phyloP scores from a whole-genome alignment of 2,329 filamentous ascomycete species.

The Aspergillus fructus region DNA sequence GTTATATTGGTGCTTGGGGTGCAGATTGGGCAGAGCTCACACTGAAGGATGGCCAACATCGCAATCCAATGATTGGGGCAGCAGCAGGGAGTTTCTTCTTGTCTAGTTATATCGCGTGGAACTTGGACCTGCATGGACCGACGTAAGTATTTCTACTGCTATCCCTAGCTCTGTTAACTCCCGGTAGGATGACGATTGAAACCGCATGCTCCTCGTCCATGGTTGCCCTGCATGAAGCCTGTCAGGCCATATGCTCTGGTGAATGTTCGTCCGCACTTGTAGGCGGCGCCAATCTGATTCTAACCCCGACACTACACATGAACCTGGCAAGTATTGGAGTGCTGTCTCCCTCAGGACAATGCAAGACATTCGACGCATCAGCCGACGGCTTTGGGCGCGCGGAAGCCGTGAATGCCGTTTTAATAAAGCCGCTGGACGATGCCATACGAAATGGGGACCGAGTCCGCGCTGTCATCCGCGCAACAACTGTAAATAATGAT shows the following conservation, averaged over 20 bases:
- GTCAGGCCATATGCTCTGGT: constrained; percentile 20
- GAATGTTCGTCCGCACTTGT: constrained; percentile 30
- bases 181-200: constrained; percentile 30
- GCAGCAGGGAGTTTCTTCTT: constrained; percentile 1
- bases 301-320: constrained; percentile 26
- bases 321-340: constrained; percentile 26
- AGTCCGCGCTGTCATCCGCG: constrained; percentile 11
- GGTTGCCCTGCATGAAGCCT: constrained; percentile 33
- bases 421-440: constrained; percentile 47
- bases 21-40: constrained; percentile 20
- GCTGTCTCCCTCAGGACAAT: constrained; percentile 45
- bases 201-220: constrained; percentile 45
- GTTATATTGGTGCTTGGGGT: constrained; percentile 19
- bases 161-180: no score
- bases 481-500: constrained; percentile 11
- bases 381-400: constrained; percentile 55
- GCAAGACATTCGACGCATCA: constrained; percentile 47
- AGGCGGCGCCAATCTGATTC: constrained; percentile 30
- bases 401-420: constrained; percentile 48
- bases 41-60: constrained; percentile 8
- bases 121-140: neutral
- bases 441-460: constrained; percentile 46
- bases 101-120: neutral
- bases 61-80: neutral
- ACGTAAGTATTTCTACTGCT: neutral